Conservation (phyloP, 2,329 filamentous ascomycete species). For the Rachicladosporium sp. region DNA sequence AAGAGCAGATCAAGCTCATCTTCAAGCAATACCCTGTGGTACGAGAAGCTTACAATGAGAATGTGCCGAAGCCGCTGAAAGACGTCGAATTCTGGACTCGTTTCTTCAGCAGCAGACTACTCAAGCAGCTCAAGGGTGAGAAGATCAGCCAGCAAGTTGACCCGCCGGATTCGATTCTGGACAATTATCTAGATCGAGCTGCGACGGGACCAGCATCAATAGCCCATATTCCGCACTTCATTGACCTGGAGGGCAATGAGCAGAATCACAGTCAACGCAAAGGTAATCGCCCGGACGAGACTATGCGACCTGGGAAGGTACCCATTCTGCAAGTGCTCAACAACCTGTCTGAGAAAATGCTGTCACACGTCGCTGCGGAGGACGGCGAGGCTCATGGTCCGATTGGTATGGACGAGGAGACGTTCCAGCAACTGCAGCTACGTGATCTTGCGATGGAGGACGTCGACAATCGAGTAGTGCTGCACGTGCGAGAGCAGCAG, state of each 20-base stretch:
- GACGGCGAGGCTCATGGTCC: constrained; percentile 57
- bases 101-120: constrained; percentile 83
- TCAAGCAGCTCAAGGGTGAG: constrained; percentile 85
- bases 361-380: constrained; percentile 71
- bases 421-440: constrained; percentile 62
- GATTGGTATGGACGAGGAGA: constrained; percentile 57
- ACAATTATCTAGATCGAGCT: constrained; percentile 70
- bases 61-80: constrained; percentile 49
- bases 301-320: constrained; percentile 80
- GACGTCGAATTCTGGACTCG: constrained; percentile 82
- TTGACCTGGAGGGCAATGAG: constrained; percentile 89
- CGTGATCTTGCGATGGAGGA: constrained; percentile 66
- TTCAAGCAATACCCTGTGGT: constrained; percentile 88
- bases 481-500: constrained; percentile 81
- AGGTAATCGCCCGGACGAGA: constrained; percentile 78
- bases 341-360: constrained; percentile 81
- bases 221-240: constrained; percentile 69
- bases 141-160: constrained; percentile 63
- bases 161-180: constrained; percentile 63
- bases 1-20: constrained; percentile 86
- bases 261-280: constrained; percentile 79
- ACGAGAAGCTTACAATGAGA: constrained; percentile 82
- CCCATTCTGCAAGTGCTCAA: constrained; percentile 86
- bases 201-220: constrained; percentile 37
- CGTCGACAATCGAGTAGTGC: constrained; percentile 63